Base-by-base conservation (phyloP, 306 rosid species). In the Citrullus mucosospermus region DNA sequence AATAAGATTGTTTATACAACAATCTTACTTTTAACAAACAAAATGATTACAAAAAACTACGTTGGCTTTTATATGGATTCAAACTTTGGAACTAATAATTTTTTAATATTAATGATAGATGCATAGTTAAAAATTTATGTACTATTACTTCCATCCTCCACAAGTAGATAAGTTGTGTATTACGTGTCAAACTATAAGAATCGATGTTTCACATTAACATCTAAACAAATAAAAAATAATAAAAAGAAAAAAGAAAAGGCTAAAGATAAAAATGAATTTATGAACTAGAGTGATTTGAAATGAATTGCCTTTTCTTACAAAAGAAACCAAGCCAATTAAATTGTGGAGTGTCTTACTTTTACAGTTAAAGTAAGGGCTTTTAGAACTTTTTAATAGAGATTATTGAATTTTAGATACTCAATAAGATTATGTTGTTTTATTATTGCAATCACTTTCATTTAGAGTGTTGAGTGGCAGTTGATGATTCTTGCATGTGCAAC, bases 391-490 rank as follows among this genome's bases (percentile, higher is more conserved):
- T 25, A 7, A 13, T 14, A 50, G 78, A 30, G 60, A 73, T 73
- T 73, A 73, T 28, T 51, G 77, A 30, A 73, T 16, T 73, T 71
- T 73, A 73, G 78, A 73, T 73, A 16, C 62, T 73, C 36, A 72
- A 8, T 44, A 48, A 46, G 58, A 71, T 48, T 48, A 13, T 72
- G 60, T 72, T 50, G 76, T 25, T 70, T 68, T 28, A 38, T 48
- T 8, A 50, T 44, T 28, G 77, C 44, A 48, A 72, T 72, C 60
- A 72, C 60, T 72, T 25, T 72, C 60, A 72, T 81, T 90, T 81
- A 79, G 80, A 76, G 82, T 85, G 83, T 48, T 48, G 54, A 13
- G 54, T 85, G 79, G 91, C 79, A 87, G 80, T 81, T 88, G 89
- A 83, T 89, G 89, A 81, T 79, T 75, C 84, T 86, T 86, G 81